Evolutionary conservation across 768 basidiomycete species (phyloP).

Genomic region (Mycena crocata): DNA sequence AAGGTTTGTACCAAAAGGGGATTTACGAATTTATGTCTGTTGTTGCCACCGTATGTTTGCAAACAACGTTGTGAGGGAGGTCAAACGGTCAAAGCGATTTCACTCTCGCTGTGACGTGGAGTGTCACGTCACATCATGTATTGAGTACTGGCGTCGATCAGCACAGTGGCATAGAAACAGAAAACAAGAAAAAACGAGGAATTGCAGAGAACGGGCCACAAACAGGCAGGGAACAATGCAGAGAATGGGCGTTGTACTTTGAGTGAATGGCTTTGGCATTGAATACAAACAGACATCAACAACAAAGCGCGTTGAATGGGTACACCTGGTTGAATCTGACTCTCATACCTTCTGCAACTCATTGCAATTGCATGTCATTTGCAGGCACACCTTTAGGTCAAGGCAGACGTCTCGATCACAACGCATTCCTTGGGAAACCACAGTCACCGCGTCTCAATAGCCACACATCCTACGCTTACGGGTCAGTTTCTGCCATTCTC

Average conservation of each 20-base stretch:
- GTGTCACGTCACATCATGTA: too few species aligned
- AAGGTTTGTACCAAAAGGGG: too few species aligned
- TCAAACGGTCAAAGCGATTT: too few species aligned
- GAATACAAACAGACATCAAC: slow-evolving; percentile 37
- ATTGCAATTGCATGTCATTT: slow-evolving; percentile 79
- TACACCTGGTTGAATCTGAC: slow-evolving; percentile 8
- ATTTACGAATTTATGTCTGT: too few species aligned
- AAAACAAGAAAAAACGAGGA: not conserved
- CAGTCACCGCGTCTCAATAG: slow-evolving; percentile 53
- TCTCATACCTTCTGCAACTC: slow-evolving; percentile 25
- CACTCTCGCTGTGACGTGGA: too few species aligned
- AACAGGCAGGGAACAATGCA: not conserved
- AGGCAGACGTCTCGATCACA: slow-evolving; percentile 88
- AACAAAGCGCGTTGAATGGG: slow-evolving; percentile 34
- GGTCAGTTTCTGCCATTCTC: slow-evolving; percentile 56
- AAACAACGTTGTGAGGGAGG: too few species aligned
- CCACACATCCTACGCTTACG: slow-evolving; percentile 77
- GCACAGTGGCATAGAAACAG: slow-evolving; percentile 10
- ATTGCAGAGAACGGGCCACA: too few species aligned
- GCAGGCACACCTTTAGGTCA: slow-evolving; percentile 84
- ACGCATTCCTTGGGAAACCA: slow-evolving; percentile 79
- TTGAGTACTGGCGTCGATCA: too few species aligned
- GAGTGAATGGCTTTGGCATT: not conserved
- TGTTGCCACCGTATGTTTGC: too few species aligned
- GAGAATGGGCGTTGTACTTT: not conserved